These are phyloP conservation scores for Yarrowia sp. DNA, from an alignment of 805 yeast genomes.

Conservation along the genomic window DNA sequence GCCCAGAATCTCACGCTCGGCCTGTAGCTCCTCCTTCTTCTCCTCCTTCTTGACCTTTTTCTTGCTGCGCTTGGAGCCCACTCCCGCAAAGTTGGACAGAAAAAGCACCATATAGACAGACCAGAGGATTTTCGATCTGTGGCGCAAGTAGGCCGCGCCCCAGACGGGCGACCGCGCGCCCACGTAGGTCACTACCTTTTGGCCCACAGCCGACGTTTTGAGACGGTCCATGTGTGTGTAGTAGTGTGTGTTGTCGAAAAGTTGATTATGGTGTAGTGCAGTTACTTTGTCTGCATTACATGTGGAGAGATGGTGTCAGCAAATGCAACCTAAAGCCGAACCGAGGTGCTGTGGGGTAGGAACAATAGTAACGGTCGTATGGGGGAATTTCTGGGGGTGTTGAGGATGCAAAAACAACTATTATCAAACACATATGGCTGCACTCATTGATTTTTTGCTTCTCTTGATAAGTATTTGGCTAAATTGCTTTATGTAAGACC, in stretches of 20 bases:
- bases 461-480: not conserved
- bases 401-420: not conserved
- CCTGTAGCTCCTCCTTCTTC: slow-evolving; percentile 1
- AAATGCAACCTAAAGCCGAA: slow-evolving; percentile 25
- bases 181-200: slow-evolving; percentile 9
- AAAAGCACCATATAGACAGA: slow-evolving; percentile 30
- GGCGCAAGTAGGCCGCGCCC: slow-evolving; percentile 27
- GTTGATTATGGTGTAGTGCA: not conserved
- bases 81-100: slow-evolving; percentile 30
- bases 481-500: not conserved
- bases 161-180: slow-evolving; percentile 26
- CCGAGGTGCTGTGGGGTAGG: slow-evolving; percentile 23
- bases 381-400: not conserved
- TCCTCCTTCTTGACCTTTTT: slow-evolving; percentile 15
- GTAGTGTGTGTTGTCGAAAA: not conserved
- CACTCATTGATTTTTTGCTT: too few species aligned
- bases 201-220: slow-evolving; percentile 25
- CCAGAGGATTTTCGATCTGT: slow-evolving; percentile 30
- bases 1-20: slow-evolving; percentile 28
- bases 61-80: slow-evolving; percentile 28
- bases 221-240: slow-evolving; percentile 22
- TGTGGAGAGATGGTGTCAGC: slow-evolving; percentile 24
- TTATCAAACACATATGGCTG: too few species aligned
- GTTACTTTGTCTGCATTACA: not conserved
- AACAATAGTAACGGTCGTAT: not conserved